These are phyloP conservation scores for Exophiala aquamarina DNA, from an alignment of 2,329 filamentous ascomycete genomes.

Conservation along the genomic window DNA sequence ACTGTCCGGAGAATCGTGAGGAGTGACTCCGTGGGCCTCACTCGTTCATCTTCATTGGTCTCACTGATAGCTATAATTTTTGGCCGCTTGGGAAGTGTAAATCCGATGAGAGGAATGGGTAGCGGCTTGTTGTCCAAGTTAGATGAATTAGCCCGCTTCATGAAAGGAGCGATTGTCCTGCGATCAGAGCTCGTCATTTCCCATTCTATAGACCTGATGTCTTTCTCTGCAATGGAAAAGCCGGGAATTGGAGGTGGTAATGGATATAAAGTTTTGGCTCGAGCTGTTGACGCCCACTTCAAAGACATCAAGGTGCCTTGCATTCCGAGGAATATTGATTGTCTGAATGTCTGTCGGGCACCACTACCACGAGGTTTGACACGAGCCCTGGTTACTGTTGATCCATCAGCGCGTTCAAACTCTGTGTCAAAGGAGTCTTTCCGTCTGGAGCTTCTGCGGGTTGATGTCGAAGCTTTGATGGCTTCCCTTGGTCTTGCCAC, in stretches of 20 bases:
- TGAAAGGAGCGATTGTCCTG: neutral
- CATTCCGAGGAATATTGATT: neutral
- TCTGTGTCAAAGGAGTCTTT: too few species aligned
- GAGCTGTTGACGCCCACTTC: slow-evolving; percentile 17
- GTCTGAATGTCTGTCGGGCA: neutral
- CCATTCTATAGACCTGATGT: neutral
- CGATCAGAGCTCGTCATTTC: neutral
- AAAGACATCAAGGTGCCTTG: slow-evolving; percentile 11
- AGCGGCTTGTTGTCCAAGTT: slow-evolving; percentile 12
- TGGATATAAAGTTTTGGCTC: slow-evolving; percentile 16
- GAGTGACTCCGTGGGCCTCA: slow-evolving; percentile 35
- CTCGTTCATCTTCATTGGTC: neutral
- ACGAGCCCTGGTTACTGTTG: too few species aligned
- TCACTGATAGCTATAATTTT: neutral
- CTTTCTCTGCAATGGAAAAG: neutral
- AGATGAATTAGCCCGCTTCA: too few species aligned
- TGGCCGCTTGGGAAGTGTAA: neutral
- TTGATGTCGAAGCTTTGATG: too few species aligned
- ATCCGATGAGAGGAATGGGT: slow-evolving; percentile 7
- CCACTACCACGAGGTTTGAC: too few species aligned
- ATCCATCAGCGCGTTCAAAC: too few species aligned
- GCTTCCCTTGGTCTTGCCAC: too few species aligned
- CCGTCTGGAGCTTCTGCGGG: too few species aligned
- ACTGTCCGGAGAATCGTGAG: slow-evolving; percentile 65
- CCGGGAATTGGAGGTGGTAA: neutral